A percentile compares a stretch with the other conserved stretches of the same genome.
These are phyloP conservation scores for Penicillium lividum DNA, from an alignment of 495 filamentous ascomycete genomes.

Conservation along the genomic window DNA sequence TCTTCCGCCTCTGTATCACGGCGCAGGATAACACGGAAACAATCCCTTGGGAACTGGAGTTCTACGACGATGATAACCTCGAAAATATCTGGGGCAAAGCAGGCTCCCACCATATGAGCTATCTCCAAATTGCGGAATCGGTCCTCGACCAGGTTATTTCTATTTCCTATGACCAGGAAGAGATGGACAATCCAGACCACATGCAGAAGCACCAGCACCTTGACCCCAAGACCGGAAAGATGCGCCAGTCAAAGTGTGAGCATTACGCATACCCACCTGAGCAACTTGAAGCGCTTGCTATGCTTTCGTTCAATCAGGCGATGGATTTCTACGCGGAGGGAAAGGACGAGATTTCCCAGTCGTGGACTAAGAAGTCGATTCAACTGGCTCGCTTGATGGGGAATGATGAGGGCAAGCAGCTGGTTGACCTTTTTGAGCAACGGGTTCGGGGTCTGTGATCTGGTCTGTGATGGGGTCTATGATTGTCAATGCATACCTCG, in stretches of 20 bases:
- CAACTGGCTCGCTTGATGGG: slow-evolving; percentile 57
- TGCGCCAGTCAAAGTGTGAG: not conserved
- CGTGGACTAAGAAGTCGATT: slow-evolving; percentile 69
- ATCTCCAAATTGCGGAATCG: not conserved
- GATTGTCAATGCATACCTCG: too few relatives aligned
- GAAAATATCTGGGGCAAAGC: not conserved
- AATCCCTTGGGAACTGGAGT: not conserved
- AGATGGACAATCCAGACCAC: not conserved
- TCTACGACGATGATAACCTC: not conserved
- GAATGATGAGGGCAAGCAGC: slow-evolving; percentile 35
- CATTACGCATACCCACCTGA: slow-evolving; percentile 55
- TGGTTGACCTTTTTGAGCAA: slow-evolving; percentile 55
- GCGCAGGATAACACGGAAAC: not conserved
- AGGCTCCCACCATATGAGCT: not conserved
- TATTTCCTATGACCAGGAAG: not conserved
- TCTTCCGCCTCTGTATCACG: not conserved
- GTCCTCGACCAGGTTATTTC: not conserved
- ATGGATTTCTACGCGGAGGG: slow-evolving; percentile 66
- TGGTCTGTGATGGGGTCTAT: too few relatives aligned
- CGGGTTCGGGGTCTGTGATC: too few relatives aligned
- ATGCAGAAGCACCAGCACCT: not conserved
- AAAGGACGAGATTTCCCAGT: slow-evolving; percentile 56
- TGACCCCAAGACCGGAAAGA: not conserved
- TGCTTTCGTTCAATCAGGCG: slow-evolving; percentile 71
- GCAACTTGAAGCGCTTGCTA: slow-evolving; percentile 79